Conservation (phyloP, 2,329 filamentous ascomycete species). For the Calonectria hongkongensis region DNA sequence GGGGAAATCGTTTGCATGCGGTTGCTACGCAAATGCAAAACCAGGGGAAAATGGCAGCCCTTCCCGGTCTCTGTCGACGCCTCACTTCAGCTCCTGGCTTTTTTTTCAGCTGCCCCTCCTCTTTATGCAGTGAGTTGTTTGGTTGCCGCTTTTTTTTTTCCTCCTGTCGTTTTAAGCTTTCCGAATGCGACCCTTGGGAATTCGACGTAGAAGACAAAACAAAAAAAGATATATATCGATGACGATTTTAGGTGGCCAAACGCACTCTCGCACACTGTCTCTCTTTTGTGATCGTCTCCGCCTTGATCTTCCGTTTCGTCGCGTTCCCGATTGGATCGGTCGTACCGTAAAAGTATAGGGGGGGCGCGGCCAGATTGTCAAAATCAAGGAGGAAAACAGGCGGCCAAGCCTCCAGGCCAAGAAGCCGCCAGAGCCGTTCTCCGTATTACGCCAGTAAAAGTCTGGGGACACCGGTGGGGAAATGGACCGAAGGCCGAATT, state of each 20-base stretch:
- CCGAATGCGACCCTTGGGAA: neutral
- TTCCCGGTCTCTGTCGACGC: slow-evolving; percentile 1
- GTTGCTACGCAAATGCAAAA: slow-evolving; percentile 16
- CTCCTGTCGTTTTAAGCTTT: slow-evolving; percentile 5
- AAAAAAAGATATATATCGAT: slow-evolving; percentile 5
- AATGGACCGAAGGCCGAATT: slow-evolving; percentile 20
- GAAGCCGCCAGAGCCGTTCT: slow-evolving; percentile 45
- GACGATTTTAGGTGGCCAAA: neutral
- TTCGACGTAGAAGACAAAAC: neutral
- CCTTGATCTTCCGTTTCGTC: slow-evolving; percentile 13
- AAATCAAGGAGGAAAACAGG: slow-evolving; percentile 42
- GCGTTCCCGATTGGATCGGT: slow-evolving; percentile 26
- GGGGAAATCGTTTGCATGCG: slow-evolving; percentile 18
- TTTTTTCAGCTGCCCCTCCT: slow-evolving; percentile 31
- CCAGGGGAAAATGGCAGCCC: slow-evolving; percentile 20
- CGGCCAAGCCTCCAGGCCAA: slow-evolving; percentile 48
- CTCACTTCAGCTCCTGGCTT: slow-evolving; percentile 1
- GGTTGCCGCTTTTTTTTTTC: neutral
- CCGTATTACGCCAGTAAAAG: slow-evolving; percentile 36
- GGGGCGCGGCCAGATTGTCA: neutral
- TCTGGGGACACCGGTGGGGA: slow-evolving; percentile 35
- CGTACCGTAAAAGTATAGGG: slow-evolving; percentile 16
- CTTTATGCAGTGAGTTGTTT: slow-evolving; percentile 10
- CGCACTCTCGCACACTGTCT: neutral
- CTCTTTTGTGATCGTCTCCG: neutral